These are phyloP conservation scores for Raphidocelis subcapitata DNA, from an alignment of 139 green algal species.

Conservation along the genomic window DNA sequence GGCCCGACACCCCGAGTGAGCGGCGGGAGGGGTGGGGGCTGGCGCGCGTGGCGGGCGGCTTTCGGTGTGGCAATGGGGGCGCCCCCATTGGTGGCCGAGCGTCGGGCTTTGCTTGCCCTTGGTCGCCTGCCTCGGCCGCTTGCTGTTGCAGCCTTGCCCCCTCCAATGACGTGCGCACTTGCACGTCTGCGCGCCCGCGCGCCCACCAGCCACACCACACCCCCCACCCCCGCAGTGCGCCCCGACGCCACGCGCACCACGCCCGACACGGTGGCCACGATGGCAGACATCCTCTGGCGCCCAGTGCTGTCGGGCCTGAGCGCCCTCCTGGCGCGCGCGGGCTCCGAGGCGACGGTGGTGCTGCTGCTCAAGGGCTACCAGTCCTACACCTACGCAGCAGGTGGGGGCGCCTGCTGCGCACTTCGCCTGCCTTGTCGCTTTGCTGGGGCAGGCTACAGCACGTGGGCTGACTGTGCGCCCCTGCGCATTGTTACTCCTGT, in stretches of 20 bases:
- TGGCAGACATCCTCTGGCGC: conserved; percentile 45
- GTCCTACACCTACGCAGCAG: conserved; percentile 45
- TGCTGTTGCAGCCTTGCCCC: too few relatives aligned
- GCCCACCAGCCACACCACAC: background rate
- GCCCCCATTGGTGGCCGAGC: too few relatives aligned
- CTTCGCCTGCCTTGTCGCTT: background rate
- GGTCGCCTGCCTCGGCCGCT: too few relatives aligned
- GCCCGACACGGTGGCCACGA: conserved; percentile 1
- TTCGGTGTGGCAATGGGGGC: too few relatives aligned
- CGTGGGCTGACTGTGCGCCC: too few relatives aligned
- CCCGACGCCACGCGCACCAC: background rate
- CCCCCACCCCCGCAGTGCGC: background rate
- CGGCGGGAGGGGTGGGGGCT: too few relatives aligned
- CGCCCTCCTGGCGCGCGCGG: conserved; percentile 39
- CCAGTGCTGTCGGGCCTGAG: conserved; percentile 47
- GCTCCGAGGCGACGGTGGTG: conserved; percentile 38
- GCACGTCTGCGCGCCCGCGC: too few relatives aligned
- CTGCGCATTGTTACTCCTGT: too few relatives aligned
- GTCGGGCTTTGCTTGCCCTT: too few relatives aligned
- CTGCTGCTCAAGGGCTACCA: conserved; percentile 57
- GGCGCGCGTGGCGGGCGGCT: too few relatives aligned
- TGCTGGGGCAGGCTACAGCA: background rate
- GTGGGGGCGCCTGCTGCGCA: background rate
- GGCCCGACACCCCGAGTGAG: too few relatives aligned
- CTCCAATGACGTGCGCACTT: too few relatives aligned